These are phyloP conservation scores for Claviceps purpurea DNA, from an alignment of 2,329 filamentous ascomycete genomes.

Conservation along the genomic window DNA sequence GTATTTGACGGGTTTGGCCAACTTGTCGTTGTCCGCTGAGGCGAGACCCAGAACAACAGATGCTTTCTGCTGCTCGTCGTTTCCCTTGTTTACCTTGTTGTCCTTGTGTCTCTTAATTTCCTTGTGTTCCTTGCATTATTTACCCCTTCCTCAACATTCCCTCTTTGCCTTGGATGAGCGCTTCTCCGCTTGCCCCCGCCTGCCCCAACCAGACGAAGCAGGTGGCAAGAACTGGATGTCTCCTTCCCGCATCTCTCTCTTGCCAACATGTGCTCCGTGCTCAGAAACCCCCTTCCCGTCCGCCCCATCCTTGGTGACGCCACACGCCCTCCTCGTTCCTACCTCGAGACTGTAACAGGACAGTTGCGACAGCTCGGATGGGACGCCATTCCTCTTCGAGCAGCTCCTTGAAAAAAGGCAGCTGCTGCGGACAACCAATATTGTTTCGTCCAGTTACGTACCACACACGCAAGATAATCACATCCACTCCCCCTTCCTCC, in stretches of 20 bases:
- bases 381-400: conserved; percentile 18
- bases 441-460: background rate
- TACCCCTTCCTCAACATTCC: background rate
- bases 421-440: too few species aligned
- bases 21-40: too few species aligned
- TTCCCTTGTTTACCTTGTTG: too few species aligned
- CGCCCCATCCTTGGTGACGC: conserved; percentile 1
- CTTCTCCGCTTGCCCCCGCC: background rate
- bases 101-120: too few species aligned
- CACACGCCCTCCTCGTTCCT: conserved; percentile 18
- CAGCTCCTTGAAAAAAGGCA: background rate
- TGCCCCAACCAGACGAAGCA: background rate
- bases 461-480: background rate
- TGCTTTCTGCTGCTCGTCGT: too few species aligned
- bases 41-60: too few species aligned
- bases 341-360: conserved; percentile 15
- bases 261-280: background rate
- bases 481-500: background rate
- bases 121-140: too few species aligned
- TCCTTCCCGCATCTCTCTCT: background rate
- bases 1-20: too few species aligned
- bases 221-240: background rate
- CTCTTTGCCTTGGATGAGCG: background rate
- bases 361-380: conserved; percentile 11
- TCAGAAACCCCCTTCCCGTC: background rate